These are phyloP conservation scores for Xylaria bambusicola DNA, from an alignment of 495 filamentous ascomycete species.

Conservation along the genomic window DNA sequence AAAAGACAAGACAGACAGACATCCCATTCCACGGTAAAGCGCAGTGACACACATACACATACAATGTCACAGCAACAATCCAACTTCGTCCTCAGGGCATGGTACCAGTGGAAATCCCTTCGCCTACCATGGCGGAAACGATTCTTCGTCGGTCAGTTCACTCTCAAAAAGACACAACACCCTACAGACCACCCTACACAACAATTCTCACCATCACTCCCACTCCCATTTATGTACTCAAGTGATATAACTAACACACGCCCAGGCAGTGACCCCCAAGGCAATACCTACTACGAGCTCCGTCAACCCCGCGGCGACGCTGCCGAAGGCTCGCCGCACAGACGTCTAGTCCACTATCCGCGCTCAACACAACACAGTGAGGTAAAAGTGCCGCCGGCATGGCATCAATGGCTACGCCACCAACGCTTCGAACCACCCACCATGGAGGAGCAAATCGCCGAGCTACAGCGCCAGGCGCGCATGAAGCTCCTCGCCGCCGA, in stretches of 20 bases:
- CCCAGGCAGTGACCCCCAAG: slow-evolving; percentile 77
- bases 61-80: slow-evolving; percentile 30
- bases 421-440: slow-evolving; percentile 70
- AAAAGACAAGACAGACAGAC: too few relatives aligned
- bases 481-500: slow-evolving; percentile 74
- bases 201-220: too few relatives aligned
- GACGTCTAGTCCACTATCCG: slow-evolving; percentile 70
- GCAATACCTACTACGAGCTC: slow-evolving; percentile 97
- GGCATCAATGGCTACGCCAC: slow-evolving; percentile 96
- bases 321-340: slow-evolving; percentile 50
- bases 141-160: slow-evolving; percentile 78
- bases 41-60: not conserved
- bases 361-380: slow-evolving; percentile 65
- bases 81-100: slow-evolving; percentile 49
- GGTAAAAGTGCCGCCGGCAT: slow-evolving; percentile 67
- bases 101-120: slow-evolving; percentile 85
- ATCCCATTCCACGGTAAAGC: slow-evolving; percentile 7
- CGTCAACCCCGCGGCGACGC: slow-evolving; percentile 59
- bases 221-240: too few relatives aligned
- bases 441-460: slow-evolving; percentile 71
- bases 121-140: slow-evolving; percentile 83
- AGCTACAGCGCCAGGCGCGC: slow-evolving; percentile 64
- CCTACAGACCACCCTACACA: too few relatives aligned
- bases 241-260: not conserved
- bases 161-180: too few relatives aligned